phyloP scores from a whole-genome alignment of 2,329 filamentous ascomycete genomes.

The Trichoderma citrinoviride region DNA sequence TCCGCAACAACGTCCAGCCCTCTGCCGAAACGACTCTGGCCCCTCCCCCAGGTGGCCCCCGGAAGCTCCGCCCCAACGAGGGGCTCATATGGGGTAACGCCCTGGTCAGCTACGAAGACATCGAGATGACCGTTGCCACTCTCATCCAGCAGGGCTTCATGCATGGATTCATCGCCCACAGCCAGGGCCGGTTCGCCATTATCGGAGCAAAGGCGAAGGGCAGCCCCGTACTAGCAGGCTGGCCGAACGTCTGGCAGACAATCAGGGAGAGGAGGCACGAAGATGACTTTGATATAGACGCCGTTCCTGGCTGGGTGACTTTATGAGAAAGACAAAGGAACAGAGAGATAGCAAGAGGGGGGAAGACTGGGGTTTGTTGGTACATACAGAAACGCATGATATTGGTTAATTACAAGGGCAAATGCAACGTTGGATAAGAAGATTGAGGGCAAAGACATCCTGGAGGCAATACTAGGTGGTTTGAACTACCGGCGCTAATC shows the following conservation, averaged over 20 bases:
- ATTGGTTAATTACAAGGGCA: constrained; percentile 1
- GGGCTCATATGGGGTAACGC: constrained; percentile 64
- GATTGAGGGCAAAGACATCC: background rate
- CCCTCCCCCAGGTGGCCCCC: constrained; percentile 47
- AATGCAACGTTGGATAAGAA: background rate
- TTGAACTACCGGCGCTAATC: background rate
- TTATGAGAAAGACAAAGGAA: background rate
- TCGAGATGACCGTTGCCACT: constrained; percentile 75
- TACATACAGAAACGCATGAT: background rate
- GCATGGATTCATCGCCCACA: constrained; percentile 79
- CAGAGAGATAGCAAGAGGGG: background rate
- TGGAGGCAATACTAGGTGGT: background rate
- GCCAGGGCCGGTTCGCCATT: constrained; percentile 74
- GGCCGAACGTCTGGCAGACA: constrained; percentile 70
- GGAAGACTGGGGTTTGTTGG: background rate
- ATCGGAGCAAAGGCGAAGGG: constrained; percentile 69
- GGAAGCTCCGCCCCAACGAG: constrained; percentile 53
- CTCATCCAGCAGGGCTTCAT: constrained; percentile 78
- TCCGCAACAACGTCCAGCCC: constrained; percentile 45
- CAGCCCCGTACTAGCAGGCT: constrained; percentile 66
- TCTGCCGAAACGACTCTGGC: constrained; percentile 43
- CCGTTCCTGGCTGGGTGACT: constrained; percentile 75
- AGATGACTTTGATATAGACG: constrained; percentile 58
- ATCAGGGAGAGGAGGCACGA: constrained; percentile 60
- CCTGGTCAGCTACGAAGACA: constrained; percentile 56